Percentiles rank a stretch among this genome's conserved stretches.
Evolutionary conservation across 768 basidiomycete genomes (phyloP).

Genomic region (Hirschioporus abietinus): DNA sequence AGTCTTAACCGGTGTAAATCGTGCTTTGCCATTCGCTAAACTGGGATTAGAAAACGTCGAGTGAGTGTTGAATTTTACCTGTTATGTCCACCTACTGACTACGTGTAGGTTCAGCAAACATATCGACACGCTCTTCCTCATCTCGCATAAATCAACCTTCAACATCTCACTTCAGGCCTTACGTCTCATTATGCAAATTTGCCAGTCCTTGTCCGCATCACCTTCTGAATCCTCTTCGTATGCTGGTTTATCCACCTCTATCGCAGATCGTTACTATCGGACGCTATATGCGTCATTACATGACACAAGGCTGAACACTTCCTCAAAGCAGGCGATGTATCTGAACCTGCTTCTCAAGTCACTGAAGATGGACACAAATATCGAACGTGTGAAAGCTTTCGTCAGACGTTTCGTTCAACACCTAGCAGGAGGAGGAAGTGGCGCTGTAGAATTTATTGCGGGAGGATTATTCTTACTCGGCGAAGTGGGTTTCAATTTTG

Average conservation of each 20-base stretch:
- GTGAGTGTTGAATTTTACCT: constrained; percentile 33
- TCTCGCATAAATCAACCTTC: constrained; percentile 95
- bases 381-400: constrained; percentile 69
- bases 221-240: constrained; percentile 34
- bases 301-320: constrained; percentile 72
- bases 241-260: constrained; percentile 31
- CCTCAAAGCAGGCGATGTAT: constrained; percentile 95
- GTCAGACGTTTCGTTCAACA: constrained; percentile 81
- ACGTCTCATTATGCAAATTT: constrained; percentile 81
- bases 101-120: constrained; percentile 70
- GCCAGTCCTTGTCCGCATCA: constrained; percentile 42
- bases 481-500: constrained; percentile 51
- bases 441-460: constrained; percentile 81
- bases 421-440: constrained; percentile 60
- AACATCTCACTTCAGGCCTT: constrained; percentile 94
- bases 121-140: constrained; percentile 89
- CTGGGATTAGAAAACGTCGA: constrained; percentile 61
- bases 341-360: constrained; percentile 91
- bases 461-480: constrained; percentile 85
- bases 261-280: constrained; percentile 68
- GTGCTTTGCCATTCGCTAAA: constrained; percentile 89
- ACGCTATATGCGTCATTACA: constrained; percentile 86
- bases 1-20: constrained; percentile 89
- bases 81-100: constrained; percentile 2
- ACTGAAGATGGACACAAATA: constrained; percentile 60